These are phyloP conservation scores for Penicillium oxalicum DNA, from an alignment of 2,329 filamentous ascomycete genomes.

Conservation along the genomic window DNA sequence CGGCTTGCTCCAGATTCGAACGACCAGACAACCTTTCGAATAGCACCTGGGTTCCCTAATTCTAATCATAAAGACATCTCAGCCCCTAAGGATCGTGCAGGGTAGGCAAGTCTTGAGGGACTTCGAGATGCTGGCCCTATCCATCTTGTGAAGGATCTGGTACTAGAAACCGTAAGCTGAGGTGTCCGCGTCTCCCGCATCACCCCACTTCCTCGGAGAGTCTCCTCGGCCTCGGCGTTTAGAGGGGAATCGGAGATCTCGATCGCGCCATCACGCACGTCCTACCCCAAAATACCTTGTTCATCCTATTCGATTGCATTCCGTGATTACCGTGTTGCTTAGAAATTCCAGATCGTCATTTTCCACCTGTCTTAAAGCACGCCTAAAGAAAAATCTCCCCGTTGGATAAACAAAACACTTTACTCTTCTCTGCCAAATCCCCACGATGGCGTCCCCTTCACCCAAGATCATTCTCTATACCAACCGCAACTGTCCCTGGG, in stretches of 20 bases:
- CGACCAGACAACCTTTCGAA: not conserved
- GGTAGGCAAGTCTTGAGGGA: too few relatives aligned
- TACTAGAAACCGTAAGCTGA: too few relatives aligned
- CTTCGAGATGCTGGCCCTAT: too few relatives aligned
- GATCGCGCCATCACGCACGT: constrained; percentile 17
- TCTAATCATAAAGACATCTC: too few relatives aligned
- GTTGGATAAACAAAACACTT: not conserved
- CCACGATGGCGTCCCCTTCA: constrained; percentile 32
- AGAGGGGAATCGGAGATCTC: constrained; percentile 4
- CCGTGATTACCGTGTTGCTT: constrained; percentile 6
- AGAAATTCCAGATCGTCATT: too few relatives aligned
- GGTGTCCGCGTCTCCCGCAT: too few relatives aligned
- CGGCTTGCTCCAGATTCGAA: constrained; percentile 5
- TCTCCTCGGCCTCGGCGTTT: constrained; percentile 9
- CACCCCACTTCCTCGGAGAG: too few relatives aligned
- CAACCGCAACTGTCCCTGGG: constrained; percentile 64
- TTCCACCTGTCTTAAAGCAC: too few relatives aligned
- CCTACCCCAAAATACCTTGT: constrained; percentile 21
- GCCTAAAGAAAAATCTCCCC: not conserved
- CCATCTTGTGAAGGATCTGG: too few relatives aligned
- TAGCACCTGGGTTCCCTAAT: too few relatives aligned
- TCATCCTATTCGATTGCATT: constrained; percentile 13
- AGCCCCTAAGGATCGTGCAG: too few relatives aligned
- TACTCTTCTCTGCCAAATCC: constrained; percentile 2
- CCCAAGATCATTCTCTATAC: constrained; percentile 63